phyloP scores from a whole-genome alignment of 805 yeast species.

The Candida loeiensis region DNA sequence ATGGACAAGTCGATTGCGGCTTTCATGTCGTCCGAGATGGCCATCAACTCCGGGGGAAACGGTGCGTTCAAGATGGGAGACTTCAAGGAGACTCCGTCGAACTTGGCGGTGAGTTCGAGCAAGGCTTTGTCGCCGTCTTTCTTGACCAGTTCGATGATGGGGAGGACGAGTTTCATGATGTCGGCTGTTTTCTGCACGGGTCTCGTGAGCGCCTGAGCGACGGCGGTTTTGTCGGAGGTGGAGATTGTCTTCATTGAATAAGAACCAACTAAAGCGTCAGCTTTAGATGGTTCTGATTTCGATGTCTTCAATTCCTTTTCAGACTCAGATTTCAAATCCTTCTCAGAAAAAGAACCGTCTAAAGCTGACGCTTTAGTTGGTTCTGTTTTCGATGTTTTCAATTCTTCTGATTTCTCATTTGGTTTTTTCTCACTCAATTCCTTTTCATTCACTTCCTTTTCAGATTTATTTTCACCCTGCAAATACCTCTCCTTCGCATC shows the following conservation, averaged over 20 bases:
- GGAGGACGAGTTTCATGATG: slow-evolving; percentile 88
- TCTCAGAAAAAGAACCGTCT: too few relatives aligned
- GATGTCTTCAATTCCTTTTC: slow-evolving; percentile 16
- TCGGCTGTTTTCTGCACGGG: slow-evolving; percentile 95
- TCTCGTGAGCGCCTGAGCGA: slow-evolving; percentile 68
- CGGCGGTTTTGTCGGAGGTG: slow-evolving; percentile 32
- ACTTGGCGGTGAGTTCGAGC: slow-evolving; percentile 84
- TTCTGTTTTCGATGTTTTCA: too few relatives aligned
- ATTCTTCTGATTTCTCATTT: too few relatives aligned
- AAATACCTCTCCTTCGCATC: slow-evolving; percentile 90
- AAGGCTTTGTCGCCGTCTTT: slow-evolving; percentile 81
- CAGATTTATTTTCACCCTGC: too few relatives aligned
- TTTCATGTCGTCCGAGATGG: slow-evolving; percentile 68
- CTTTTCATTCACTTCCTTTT: slow-evolving; percentile 66
- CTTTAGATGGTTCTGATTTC: too few relatives aligned
- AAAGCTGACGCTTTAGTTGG: too few relatives aligned
- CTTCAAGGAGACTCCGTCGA: slow-evolving; percentile 74
- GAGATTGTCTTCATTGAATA: slow-evolving; percentile 52
- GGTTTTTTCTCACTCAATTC: slow-evolving; percentile 64
- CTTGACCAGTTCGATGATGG: slow-evolving; percentile 79
- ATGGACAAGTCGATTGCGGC: slow-evolving; percentile 87
- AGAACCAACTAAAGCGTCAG: too few relatives aligned
- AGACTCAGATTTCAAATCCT: too few relatives aligned
- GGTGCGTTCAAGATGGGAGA: slow-evolving; percentile 85
- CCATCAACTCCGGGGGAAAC: slow-evolving; percentile 73